Percentiles rank a stretch among this genome's conserved stretches.
Conservation (phyloP, 108 stramenopile genomes). For the Seminavis robusta region DNA sequence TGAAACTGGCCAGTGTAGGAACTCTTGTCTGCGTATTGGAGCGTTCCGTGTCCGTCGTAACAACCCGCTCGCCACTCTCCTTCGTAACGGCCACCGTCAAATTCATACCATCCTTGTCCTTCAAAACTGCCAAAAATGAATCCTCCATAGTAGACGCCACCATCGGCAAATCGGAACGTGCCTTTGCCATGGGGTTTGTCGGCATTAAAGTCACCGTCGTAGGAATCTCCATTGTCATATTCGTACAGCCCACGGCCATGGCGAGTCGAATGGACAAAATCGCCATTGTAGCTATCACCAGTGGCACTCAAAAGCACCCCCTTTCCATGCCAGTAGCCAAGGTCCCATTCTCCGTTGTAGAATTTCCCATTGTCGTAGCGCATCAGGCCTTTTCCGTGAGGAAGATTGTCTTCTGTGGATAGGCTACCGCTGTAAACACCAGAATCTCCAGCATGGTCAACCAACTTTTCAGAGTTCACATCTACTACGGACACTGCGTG, state of each 20-base stretch:
- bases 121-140: conserved; percentile 39
- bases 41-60: conserved; percentile 32
- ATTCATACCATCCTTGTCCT: conserved; percentile 22
- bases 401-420: conserved; percentile 12
- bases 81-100: conserved; percentile 38
- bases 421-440: conserved; percentile 33
- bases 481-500: too few species aligned
- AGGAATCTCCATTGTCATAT: conserved; percentile 42
- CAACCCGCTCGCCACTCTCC: conserved; percentile 33
- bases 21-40: conserved; percentile 19
- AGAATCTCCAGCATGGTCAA: conserved; percentile 40
- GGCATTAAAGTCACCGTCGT: conserved; percentile 33
- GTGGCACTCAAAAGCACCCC: conserved; percentile 33
- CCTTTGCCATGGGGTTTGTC: conserved; percentile 46
- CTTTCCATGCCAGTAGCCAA: conserved; percentile 53
- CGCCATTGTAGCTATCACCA: conserved; percentile 45
- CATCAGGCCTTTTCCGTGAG: conserved; percentile 63
- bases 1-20: conserved; percentile 29
- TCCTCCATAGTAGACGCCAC: conserved; percentile 45
- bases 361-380: conserved; percentile 57
- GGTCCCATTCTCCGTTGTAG: conserved; percentile 58
- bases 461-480: too few species aligned
- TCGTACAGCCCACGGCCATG: conserved; percentile 42
- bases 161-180: conserved; percentile 40
- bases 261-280: conserved; percentile 32